Percentiles rank a stretch among this genome's conserved stretches.
These are phyloP conservation scores for Pseudocercospora crystallina DNA, from an alignment of 2,329 filamentous ascomycete species.

Conservation along the genomic window DNA sequence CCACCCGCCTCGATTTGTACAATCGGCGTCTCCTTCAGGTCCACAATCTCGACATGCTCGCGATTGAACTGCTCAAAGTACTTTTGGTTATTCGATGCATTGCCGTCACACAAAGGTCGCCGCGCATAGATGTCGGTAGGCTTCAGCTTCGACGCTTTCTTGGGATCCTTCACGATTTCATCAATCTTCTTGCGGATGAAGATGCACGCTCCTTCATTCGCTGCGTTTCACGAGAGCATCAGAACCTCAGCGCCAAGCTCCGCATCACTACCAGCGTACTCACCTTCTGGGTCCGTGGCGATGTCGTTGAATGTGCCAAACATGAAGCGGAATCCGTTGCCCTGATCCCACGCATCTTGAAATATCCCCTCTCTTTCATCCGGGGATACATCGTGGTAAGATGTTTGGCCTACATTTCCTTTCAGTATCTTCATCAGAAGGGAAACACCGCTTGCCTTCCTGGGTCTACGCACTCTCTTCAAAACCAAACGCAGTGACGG, in stretches of 20 bases:
- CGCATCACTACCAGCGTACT: too few relatives aligned
- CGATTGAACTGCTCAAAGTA: constrained; percentile 49
- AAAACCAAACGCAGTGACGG: constrained; percentile 37
- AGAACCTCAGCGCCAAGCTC: too few relatives aligned
- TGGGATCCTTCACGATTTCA: constrained; percentile 51
- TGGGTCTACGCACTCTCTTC: constrained; percentile 23
- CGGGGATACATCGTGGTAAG: constrained; percentile 26
- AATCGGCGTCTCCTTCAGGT: constrained; percentile 43
- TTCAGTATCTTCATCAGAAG: background rate
- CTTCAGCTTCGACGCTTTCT: constrained; percentile 52
- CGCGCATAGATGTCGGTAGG: constrained; percentile 53
- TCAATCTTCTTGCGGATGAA: constrained; percentile 58
- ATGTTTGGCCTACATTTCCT: constrained; percentile 1
- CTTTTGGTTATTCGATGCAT: constrained; percentile 44
- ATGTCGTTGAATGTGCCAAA: constrained; percentile 56
- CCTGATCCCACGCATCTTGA: constrained; percentile 50
- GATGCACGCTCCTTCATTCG: constrained; percentile 55
- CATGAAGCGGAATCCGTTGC: constrained; percentile 57
- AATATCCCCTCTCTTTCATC: constrained; percentile 48
- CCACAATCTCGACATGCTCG: constrained; percentile 43
- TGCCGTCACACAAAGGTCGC: constrained; percentile 31
- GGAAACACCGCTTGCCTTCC: background rate
- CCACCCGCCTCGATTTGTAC: constrained; percentile 55
- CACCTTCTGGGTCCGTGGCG: constrained; percentile 39
- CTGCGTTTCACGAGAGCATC: constrained; percentile 18